Evolutionary conservation across 2,329 filamentous ascomycete genomes (phyloP), one percentile per base, ranked within the genome.

Genomic region (Ophiostoma novo-ulmi): DNA sequence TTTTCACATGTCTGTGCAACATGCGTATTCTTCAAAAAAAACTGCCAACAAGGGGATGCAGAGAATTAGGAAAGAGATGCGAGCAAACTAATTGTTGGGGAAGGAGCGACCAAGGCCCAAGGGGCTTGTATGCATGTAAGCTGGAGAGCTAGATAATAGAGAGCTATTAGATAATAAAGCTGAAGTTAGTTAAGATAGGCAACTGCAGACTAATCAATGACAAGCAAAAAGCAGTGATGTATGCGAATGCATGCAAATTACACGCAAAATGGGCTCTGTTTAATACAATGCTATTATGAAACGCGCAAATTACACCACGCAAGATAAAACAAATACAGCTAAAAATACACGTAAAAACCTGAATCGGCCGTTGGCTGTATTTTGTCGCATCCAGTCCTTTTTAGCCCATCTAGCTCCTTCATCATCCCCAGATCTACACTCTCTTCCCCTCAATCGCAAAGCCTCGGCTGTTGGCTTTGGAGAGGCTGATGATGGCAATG

Each of bases 11-110:
- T 58, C 6, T 17, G 44, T 3, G 31, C 31, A 2, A 31, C 31
- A 31, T 31, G 31, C 44, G 17, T 20, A 20, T 20, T 48, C 44
- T n/a, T 26, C 22, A 58, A 58, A 22, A 22, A 13, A 22, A 58
- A 1, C 22, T 26, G 3, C 22, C 11, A 13, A 58, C 11, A 22
- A 58, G 52, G 52, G 52, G 52, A 26, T 58, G 52, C 52, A 17
- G 52, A 58, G 52, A 58, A 31, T 26, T 26, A 14, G 52, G 52
- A 58, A 58, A 5, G 52, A 58, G 52, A 58, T 58, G 52, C 52
- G 52, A 58, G 52, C 52, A 58, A 48, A 7, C 44, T 48, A 48
- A 14, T 26, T 58, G 52, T 58, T 58, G 52, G 52, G 52, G 52
- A 58, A 58, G 52, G 52, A 58, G n/a, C 52, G n/a, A 26, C n/a